A percentile compares a stretch with the other conserved stretches of the same genome.
These are phyloP conservation scores for Eucalyptus curtisii DNA, from an alignment of 345 rosid species.

Conservation along the genomic window DNA sequence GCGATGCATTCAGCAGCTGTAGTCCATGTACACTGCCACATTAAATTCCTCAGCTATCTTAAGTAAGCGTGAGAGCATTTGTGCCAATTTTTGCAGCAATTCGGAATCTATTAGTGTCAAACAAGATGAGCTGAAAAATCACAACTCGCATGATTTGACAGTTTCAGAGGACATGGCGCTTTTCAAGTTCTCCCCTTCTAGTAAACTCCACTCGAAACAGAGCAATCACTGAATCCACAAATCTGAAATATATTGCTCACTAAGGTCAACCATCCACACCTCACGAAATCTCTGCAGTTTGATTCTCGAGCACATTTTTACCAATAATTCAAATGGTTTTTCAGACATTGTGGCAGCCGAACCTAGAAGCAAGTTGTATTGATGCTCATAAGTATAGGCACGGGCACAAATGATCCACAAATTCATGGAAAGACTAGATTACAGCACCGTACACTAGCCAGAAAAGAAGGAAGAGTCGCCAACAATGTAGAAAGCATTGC, in stretches of 20 bases:
- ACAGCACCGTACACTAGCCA: too few species aligned
- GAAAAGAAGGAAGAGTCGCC: too few species aligned
- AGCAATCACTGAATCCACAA: conserved; percentile 82
- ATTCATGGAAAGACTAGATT: too few species aligned
- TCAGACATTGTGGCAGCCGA: conserved; percentile 94
- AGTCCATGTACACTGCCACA: conserved; percentile 66
- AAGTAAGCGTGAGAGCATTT: conserved; percentile 76
- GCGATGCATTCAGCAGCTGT: too few species aligned
- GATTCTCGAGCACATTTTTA: not conserved
- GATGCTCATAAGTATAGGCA: conserved; percentile 82
- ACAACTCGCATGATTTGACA: not conserved
- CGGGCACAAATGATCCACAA: conserved; percentile 87
- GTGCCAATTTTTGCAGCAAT: conserved; percentile 89
- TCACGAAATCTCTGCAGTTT: not conserved
- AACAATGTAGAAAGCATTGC: too few species aligned
- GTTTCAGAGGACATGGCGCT: conserved; percentile 56
- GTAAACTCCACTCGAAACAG: conserved; percentile 90
- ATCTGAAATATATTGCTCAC: conserved; percentile 26
- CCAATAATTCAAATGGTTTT: conserved; percentile 88
- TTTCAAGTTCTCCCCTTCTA: conserved; percentile 95
- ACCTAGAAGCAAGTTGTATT: conserved; percentile 86
- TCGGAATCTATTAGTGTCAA: not conserved
- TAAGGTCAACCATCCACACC: not conserved
- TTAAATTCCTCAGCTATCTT: conserved; percentile 95
- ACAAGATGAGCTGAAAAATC: not conserved